Evolutionary conservation across 192 early-diverging fungal genomes (phyloP).

Genomic region (Linnemannia zychae): DNA sequence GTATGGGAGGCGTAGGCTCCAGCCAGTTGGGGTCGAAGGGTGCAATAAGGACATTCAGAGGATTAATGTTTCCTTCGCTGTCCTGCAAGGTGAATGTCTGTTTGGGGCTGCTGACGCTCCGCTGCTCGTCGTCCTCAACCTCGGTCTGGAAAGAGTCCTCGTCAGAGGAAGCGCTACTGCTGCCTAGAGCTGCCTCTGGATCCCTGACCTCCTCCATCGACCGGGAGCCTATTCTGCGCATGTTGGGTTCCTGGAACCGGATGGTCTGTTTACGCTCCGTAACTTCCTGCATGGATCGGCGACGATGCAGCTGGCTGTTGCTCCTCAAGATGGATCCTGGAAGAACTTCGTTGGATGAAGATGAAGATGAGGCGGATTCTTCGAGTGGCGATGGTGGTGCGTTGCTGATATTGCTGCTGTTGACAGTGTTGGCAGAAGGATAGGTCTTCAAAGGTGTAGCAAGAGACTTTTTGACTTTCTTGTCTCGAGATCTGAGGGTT

Average conservation of each 20-base stretch:
- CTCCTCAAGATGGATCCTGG: background rate
- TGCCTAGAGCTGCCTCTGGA: background rate
- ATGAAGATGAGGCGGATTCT: background rate
- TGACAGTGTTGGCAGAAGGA: background rate
- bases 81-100: constrained; percentile 48
- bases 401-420: background rate
- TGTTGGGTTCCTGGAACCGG: constrained; percentile 21
- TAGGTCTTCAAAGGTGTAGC: background rate
- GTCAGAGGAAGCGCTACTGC: background rate
- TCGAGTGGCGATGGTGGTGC: background rate
- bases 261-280: constrained; percentile 21
- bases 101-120: constrained; percentile 32
- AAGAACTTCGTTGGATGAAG: background rate
- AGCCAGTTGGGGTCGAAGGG: constrained; percentile 51
- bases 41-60: constrained; percentile 33
- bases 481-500: constrained; percentile 21
- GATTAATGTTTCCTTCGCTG: constrained; percentile 45
- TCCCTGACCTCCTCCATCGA: constrained; percentile 48
- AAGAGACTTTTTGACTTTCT: background rate
- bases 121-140: background rate
- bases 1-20: constrained; percentile 40
- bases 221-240: constrained; percentile 19
- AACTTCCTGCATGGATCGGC: constrained; percentile 35
- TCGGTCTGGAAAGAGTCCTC: constrained; percentile 15
- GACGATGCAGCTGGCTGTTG: constrained; percentile 18